phyloP scores from a whole-genome alignment of 2,329 filamentous ascomycete genomes.

The Apiospora arundinis region DNA sequence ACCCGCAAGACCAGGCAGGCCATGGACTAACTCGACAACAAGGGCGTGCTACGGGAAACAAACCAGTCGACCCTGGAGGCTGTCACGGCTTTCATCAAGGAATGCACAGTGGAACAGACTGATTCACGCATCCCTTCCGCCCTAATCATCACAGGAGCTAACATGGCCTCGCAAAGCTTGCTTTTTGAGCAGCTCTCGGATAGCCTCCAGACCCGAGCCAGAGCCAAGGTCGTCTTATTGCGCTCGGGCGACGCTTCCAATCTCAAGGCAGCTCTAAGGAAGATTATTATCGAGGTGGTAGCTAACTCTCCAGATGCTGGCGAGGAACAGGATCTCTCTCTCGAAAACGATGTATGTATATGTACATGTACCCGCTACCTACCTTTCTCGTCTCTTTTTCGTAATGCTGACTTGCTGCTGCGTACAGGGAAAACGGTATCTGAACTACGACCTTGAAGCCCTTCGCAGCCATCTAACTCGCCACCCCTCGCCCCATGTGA shows the following conservation, averaged over 20 bases:
- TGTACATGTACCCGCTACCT: not conserved
- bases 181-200: slow-evolving; percentile 75
- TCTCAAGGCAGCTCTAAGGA: slow-evolving; percentile 74
- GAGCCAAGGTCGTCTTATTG: slow-evolving; percentile 68
- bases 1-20: not conserved
- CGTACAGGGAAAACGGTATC: slow-evolving; percentile 64
- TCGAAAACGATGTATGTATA: slow-evolving; percentile 54
- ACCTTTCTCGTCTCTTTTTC: not conserved
- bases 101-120: not conserved
- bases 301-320: slow-evolving; percentile 54
- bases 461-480: slow-evolving; percentile 65
- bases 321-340: slow-evolving; percentile 56
- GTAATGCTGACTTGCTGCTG: not conserved
- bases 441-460: slow-evolving; percentile 81
- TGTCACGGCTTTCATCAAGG: slow-evolving; percentile 60
- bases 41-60: slow-evolving; percentile 64
- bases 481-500: slow-evolving; percentile 62
- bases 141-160: slow-evolving; percentile 79
- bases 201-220: slow-evolving; percentile 52
- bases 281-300: slow-evolving; percentile 72
- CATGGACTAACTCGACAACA: not conserved
- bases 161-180: slow-evolving; percentile 75
- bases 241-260: slow-evolving; percentile 76
- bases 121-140: slow-evolving; percentile 63
- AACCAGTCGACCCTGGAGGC: slow-evolving; percentile 66